Evolutionary conservation across 2,329 filamentous ascomycete species (phyloP).

Genomic region (Fusarium ramigenum): DNA sequence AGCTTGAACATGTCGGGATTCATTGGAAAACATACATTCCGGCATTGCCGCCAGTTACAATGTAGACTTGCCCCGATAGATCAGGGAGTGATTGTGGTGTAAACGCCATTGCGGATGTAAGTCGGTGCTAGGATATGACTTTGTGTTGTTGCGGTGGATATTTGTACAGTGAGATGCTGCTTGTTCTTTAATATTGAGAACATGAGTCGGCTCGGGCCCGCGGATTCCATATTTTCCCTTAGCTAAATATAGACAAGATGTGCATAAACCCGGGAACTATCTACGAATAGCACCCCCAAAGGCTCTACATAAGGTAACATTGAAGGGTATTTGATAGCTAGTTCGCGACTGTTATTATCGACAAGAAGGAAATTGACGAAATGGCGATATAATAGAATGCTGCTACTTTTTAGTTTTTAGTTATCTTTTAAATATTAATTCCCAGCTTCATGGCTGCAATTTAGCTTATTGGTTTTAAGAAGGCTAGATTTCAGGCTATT

Average conservation of each 20-base stretch:
- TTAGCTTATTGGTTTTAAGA: fast-evolving
- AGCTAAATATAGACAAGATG: background rate
- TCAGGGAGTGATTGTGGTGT: background rate
- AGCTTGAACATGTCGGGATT: background rate
- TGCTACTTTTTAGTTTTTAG: fast-evolving
- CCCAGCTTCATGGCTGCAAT: too few relatives aligned
- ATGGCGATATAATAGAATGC: fast-evolving
- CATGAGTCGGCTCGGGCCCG: background rate
- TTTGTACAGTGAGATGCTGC: background rate
- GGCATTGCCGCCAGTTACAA: background rate
- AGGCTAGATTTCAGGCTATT: too few relatives aligned
- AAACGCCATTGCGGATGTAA: background rate
- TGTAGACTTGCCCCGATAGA: background rate
- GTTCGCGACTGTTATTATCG: fast-evolving
- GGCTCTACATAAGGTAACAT: too few relatives aligned
- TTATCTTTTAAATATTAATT: background rate
- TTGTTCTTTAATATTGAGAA: background rate
- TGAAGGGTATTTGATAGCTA: background rate
- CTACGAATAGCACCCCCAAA: fast-evolving
- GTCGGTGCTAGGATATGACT: background rate
- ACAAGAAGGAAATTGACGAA: fast-evolving
- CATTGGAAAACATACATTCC: background rate
- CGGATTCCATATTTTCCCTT: background rate
- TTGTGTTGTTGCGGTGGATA: background rate
- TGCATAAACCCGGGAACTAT: too few relatives aligned